Percentiles rank a stretch among this genome's conserved stretches.
phyloP scores from a whole-genome alignment of 306 rosid species.

The Rosa chinensis region DNA sequence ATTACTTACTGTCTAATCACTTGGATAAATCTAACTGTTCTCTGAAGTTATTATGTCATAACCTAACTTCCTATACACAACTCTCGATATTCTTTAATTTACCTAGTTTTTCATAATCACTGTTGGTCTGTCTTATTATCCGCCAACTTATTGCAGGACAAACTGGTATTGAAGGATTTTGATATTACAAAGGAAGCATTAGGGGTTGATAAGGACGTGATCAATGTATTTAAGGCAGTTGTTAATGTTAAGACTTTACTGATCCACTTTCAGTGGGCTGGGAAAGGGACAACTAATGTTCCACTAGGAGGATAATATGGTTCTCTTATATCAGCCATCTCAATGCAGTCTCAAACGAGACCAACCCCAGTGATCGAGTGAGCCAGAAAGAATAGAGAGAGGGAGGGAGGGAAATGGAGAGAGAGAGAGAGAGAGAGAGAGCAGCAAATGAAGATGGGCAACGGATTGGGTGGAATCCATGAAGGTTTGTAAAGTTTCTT shows the following conservation, averaged over 20 bases:
- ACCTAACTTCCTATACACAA: not conserved
- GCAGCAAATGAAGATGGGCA: too few species aligned
- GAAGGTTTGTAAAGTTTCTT: too few species aligned
- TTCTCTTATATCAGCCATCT: constrained; percentile 65
- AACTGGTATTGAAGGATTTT: constrained; percentile 16
- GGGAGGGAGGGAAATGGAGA: too few species aligned
- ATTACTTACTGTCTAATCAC: not conserved
- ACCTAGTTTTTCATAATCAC: not conserved
- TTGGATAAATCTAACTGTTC: not conserved
- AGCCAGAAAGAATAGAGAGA: too few species aligned
- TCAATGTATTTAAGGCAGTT: constrained; percentile 32
- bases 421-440: too few species aligned
- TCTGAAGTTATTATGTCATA: not conserved
- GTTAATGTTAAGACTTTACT: constrained; percentile 37
- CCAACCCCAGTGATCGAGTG: too few species aligned
- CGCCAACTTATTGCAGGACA: constrained; percentile 26
- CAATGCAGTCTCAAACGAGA: constrained; percentile 22
- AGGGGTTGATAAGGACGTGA: constrained; percentile 18
- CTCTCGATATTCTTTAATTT: not conserved
- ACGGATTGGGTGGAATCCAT: too few species aligned
- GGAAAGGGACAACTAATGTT: constrained; percentile 57
- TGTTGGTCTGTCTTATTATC: not conserved
- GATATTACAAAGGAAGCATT: constrained; percentile 22
- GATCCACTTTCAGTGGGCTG: constrained; percentile 65
- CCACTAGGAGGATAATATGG: constrained; percentile 56